Evolutionary conservation across 1,139 yeast genomes (phyloP).

Genomic region (Starmera stellimalicola): DNA sequence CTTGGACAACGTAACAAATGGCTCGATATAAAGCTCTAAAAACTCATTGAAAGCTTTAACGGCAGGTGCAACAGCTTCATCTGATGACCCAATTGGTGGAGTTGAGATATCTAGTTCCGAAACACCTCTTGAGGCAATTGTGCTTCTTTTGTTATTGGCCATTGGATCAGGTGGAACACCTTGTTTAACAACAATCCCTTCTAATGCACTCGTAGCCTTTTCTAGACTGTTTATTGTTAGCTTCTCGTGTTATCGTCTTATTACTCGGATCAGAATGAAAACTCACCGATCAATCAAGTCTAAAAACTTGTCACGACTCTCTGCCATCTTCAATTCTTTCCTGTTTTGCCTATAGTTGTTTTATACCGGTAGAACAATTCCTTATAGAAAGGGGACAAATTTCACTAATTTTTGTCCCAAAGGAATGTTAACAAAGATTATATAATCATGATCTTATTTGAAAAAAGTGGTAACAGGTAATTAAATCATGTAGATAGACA

Average conservation of each 20-base stretch:
- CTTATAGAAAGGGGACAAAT: no score
- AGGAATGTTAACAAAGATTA: no score
- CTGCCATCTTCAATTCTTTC: not conserved
- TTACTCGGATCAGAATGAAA: no score
- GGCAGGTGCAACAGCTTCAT: slow-evolving; percentile 29
- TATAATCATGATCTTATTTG: no score
- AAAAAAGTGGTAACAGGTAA: no score
- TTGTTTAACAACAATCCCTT: slow-evolving; percentile 13
- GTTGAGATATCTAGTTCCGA: slow-evolving; percentile 14
- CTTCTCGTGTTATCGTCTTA: no score
- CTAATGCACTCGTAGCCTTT: slow-evolving; percentile 19
- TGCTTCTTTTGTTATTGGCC: slow-evolving; percentile 1
- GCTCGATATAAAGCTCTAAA: slow-evolving; percentile 42
- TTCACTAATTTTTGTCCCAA: no score
- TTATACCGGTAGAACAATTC: slow-evolving; percentile 7
- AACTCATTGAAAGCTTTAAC: slow-evolving; percentile 47
- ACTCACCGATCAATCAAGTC: slow-evolving; percentile 8
- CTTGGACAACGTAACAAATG: slow-evolving; percentile 50
- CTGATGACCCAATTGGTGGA: slow-evolving; percentile 16
- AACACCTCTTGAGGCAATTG: slow-evolving; percentile 4
- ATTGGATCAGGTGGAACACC: slow-evolving; percentile 3
- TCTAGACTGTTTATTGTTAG: no score
- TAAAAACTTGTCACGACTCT: not conserved
- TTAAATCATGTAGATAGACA: no score
- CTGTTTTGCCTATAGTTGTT: no score